phyloP scores from a whole-genome alignment of 176 grass and related monocot species.

The Triticum aestivum region IWGSC_CS_RefSeq_v2.1 NC_057811.1:314854471-314854970 shows the following conservation, averaged over 20 bases:
- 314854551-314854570: constrained; percentile 15
- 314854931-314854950: constrained; percentile 51
- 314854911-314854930: constrained; percentile 53
- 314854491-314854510: neutral
- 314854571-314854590: neutral
- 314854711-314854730: constrained; percentile 81
- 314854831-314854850: constrained; percentile 3
- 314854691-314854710: constrained; percentile 68
- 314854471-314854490: neutral
- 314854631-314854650: neutral
- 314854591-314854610: neutral
- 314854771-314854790: constrained; percentile 36
- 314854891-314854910: constrained; percentile 45
- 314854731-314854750: constrained; percentile 86
- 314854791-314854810: constrained; percentile 11
- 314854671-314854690: constrained; percentile 57
- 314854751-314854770: constrained; percentile 58
- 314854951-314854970: constrained; percentile 73
- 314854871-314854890: constrained; percentile 62
- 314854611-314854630: neutral
- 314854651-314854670: constrained; percentile 33
- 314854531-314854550: neutral
- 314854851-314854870: constrained; percentile 90
- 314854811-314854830: neutral
- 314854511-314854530: neutral